Conservation (phyloP, 495 filamentous ascomycete species). For the Aeminium ludgeri region DNA sequence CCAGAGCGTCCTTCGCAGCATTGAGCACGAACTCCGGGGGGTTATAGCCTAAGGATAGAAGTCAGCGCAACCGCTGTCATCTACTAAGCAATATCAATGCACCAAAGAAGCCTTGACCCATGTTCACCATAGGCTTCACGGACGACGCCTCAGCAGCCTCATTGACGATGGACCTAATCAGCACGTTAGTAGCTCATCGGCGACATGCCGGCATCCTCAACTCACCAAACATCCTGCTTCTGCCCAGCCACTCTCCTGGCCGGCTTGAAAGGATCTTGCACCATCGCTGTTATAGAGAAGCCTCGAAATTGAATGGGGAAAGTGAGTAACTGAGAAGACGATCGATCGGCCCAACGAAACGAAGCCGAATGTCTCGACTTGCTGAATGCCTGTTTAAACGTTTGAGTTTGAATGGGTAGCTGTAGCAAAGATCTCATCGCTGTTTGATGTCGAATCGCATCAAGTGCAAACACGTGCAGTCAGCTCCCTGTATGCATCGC, state of each 20-base stretch:
- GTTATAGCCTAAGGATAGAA: constrained; percentile 66
- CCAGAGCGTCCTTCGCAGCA: constrained; percentile 74
- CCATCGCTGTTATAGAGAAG: constrained; percentile 16
- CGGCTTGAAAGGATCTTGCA: constrained; percentile 39
- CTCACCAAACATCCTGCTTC: constrained; percentile 86
- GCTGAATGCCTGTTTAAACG: too few species aligned
- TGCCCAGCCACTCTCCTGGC: constrained; percentile 64
- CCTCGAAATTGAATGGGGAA: background rate
- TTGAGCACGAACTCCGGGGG: constrained; percentile 81
- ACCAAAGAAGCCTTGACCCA: constrained; percentile 94
- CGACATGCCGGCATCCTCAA: background rate
- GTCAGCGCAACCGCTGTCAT: background rate
- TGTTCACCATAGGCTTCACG: constrained; percentile 81
- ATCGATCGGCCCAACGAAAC: too few species aligned
- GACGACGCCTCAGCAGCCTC: constrained; percentile 74
- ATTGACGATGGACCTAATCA: constrained; percentile 74
- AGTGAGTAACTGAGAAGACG: background rate
- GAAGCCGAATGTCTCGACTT: too few species aligned
- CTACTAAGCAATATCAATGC: background rate
- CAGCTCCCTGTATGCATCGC: too few species aligned
- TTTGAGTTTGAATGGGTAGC: too few species aligned
- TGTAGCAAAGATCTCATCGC: too few species aligned
- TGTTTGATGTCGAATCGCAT: too few species aligned
- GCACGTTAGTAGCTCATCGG: background rate
- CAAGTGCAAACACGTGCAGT: too few species aligned